Conservation (phyloP, 1,284 basidiomycete species). For the Inonotus hispidus region DNA sequence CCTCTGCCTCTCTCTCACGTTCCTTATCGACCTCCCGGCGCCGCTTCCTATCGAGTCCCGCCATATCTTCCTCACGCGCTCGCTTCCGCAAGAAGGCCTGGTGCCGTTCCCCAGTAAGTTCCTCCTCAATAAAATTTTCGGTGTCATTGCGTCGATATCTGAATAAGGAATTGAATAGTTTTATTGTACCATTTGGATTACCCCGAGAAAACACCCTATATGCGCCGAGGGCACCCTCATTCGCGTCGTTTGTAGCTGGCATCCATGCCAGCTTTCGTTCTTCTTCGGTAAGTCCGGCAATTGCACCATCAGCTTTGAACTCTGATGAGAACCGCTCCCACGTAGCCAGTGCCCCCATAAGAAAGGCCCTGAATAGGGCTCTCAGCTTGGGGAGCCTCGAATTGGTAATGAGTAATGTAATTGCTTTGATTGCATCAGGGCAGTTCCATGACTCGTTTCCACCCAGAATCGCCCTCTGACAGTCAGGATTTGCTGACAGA, state of each 20-base stretch:
- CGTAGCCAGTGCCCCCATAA: neutral
- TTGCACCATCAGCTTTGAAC: neutral
- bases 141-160: neutral
- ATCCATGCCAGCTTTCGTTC: neutral
- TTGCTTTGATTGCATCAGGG: neutral
- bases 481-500: constrained; percentile 11
- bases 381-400: neutral
- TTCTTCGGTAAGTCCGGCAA: neutral
- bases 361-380: neutral
- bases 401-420: neutral
- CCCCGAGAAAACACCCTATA: neutral
- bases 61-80: too few relatives aligned
- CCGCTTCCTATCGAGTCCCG: too few relatives aligned
- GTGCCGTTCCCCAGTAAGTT: neutral
- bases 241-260: constrained; percentile 11
- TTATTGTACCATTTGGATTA: neutral
- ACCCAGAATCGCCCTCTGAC: constrained; percentile 11
- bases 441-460: neutral
- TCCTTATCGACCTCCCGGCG: too few relatives aligned
- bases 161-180: neutral
- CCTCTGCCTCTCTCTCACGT: too few relatives aligned
- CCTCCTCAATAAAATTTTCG: neutral
- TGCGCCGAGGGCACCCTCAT: neutral
- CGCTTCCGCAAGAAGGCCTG: neutral
- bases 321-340: neutral